A percentile compares a stretch with the other conserved stretches of the same genome.
phyloP scores from a whole-genome alignment of 371 early-diverging fungal genomes.

The Spraguea lophii region DNA sequence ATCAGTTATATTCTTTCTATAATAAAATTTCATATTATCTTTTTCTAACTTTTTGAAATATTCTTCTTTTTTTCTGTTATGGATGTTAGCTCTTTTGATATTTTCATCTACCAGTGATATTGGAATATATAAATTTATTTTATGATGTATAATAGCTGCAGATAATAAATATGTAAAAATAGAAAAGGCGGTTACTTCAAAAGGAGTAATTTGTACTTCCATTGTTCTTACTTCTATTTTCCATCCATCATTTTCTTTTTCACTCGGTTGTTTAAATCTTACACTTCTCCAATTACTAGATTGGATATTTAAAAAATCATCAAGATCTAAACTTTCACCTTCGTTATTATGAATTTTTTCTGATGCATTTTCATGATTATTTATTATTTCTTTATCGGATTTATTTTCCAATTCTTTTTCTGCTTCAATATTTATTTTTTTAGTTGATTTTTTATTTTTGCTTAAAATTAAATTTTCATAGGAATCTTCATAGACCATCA shows the following conservation, averaged over 20 bases:
- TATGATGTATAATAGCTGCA: constrained; percentile 63
- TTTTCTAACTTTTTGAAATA: background rate
- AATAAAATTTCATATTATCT: constrained; percentile 12
- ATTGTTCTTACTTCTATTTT: constrained; percentile 87
- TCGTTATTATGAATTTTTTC: background rate
- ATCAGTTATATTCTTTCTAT: constrained; percentile 23
- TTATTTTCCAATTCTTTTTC: background rate
- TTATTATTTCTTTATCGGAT: background rate
- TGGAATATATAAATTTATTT: constrained; percentile 79
- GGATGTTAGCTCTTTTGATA: constrained; percentile 55
- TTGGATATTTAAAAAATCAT: constrained; percentile 63
- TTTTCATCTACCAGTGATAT: constrained; percentile 66
- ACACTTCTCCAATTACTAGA: constrained; percentile 96
- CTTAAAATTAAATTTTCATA: constrained; percentile 46
- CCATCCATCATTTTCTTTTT: constrained; percentile 63
- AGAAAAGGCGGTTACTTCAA: constrained; percentile 83
- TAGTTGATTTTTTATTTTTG: background rate
- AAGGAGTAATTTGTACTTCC: constrained; percentile 87
- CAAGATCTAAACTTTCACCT: background rate
- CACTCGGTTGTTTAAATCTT: constrained; percentile 76
- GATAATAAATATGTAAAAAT: constrained; percentile 73
- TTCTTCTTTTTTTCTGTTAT: constrained; percentile 5
- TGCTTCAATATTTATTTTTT: background rate
- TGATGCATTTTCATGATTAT: too few species aligned
- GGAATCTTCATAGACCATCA: constrained; percentile 71